Percentiles rank a stretch among this genome's conserved stretches.
Evolutionary conservation across 148 eudicot species (phyloP).

Genomic region (Rhododendron ferrugineum): DNA sequence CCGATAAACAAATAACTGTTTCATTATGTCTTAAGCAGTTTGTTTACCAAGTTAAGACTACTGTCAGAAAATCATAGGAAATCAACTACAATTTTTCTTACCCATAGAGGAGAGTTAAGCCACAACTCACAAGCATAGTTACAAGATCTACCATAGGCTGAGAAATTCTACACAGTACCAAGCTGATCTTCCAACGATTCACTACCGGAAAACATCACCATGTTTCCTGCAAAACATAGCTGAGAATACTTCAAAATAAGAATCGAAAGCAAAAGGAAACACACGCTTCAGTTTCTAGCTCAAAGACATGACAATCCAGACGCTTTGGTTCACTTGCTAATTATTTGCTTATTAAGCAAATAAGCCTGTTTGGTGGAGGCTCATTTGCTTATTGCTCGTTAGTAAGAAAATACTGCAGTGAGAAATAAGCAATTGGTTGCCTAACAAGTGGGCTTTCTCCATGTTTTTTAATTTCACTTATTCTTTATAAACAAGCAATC

Average conservation of each 20-base stretch:
- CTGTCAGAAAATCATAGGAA: background rate
- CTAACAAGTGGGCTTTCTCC: background rate
- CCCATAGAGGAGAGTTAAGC: background rate
- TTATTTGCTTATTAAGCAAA: background rate
- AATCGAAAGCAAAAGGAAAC: background rate
- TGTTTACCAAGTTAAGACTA: background rate
- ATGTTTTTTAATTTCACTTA: background rate
- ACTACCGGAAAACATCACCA: background rate
- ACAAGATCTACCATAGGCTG: background rate
- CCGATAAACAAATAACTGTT: background rate
- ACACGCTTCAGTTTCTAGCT: background rate
- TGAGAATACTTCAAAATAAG: background rate
- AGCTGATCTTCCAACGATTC: background rate
- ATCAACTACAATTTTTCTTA: background rate
- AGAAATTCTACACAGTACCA: background rate
- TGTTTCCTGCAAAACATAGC: constrained; percentile 8
- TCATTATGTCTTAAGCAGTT: too few relatives aligned
- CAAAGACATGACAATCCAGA: background rate
- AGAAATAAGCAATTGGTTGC: background rate
- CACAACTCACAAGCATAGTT: background rate
- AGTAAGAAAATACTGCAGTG: background rate
- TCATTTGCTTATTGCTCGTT: background rate
- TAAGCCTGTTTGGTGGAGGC: background rate
- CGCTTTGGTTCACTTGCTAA: background rate
- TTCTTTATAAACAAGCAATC: background rate